A percentile compares a stretch with the other conserved stretches of the same genome.
Conservation (phyloP, 192 early-diverging fungal species). For the Dimargaris xerosporica region DNA sequence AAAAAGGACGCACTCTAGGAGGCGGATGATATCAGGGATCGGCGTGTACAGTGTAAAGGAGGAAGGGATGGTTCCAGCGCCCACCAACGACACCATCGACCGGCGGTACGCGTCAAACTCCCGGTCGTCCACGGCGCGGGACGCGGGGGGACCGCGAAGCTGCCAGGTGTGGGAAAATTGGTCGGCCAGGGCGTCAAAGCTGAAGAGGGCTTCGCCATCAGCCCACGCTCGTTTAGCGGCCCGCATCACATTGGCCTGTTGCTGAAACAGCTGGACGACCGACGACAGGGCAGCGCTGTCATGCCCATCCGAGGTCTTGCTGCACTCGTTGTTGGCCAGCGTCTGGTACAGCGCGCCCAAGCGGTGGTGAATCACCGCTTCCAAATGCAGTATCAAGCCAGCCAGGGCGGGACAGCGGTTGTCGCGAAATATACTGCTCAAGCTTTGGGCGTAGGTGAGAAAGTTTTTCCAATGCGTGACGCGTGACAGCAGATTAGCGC, state of each 20-base stretch:
- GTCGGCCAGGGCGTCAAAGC: neutral
- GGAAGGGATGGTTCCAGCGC: neutral
- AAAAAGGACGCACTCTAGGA: slow-evolving; percentile 7
- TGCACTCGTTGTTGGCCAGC: neutral
- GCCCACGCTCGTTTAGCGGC: neutral
- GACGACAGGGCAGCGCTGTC: no score
- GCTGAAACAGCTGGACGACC: neutral
- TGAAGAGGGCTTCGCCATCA: neutral
- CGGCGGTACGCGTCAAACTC: neutral
- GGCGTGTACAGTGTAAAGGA: neutral
- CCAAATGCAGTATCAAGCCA: neutral
- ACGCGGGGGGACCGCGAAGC: neutral
- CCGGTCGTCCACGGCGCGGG: neutral
- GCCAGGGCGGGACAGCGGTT: neutral
- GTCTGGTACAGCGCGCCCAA: neutral
- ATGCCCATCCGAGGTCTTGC: neutral
- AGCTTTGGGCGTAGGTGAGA: neutral
- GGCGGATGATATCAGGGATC: neutral
- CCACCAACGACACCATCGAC: neutral
- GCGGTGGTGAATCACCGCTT: slow-evolving; percentile 4
- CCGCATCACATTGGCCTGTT: no score
- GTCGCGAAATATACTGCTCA: neutral
- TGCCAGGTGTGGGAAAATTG: slow-evolving; percentile 6
- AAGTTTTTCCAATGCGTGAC: neutral
- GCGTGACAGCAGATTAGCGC: neutral